Evolutionary conservation across 345 rosid genomes (phyloP).

Genomic region (Linum tenue): DNA sequence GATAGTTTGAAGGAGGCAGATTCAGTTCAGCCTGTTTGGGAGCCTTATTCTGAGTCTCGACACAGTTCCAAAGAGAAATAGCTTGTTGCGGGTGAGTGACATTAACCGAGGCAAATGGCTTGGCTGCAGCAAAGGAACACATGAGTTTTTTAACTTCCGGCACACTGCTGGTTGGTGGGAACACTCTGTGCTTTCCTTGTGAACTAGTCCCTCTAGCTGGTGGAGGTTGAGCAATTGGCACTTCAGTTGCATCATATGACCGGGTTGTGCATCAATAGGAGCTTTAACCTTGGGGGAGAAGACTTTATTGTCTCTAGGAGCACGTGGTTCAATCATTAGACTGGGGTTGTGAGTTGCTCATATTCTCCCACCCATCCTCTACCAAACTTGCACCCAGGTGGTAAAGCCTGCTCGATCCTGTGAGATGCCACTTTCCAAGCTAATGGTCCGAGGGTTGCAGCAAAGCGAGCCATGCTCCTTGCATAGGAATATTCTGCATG

Average conservation of each 20-base stretch:
- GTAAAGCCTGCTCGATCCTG: conserved; percentile 64
- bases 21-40: conserved; percentile 66
- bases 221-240: conserved; percentile 8
- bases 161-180: conserved; percentile 27
- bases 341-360: conserved; percentile 80
- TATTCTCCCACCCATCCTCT: conserved; percentile 91
- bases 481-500: conserved; percentile 62
- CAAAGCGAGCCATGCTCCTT: conserved; percentile 77
- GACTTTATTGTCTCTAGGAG: conserved; percentile 29
- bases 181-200: conserved; percentile 32
- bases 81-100: conserved; percentile 31
- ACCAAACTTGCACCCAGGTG: conserved; percentile 62
- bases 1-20: conserved; percentile 51
- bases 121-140: conserved; percentile 27
- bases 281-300: conserved; percentile 27
- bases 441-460: conserved; percentile 73
- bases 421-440: conserved; percentile 82
- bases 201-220: conserved; percentile 17
- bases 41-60: conserved; percentile 42
- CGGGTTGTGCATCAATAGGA: conserved; percentile 25
- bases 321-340: conserved; percentile 44
- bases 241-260: conserved; percentile 20
- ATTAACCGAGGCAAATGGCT: conserved; percentile 17
- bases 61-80: conserved; percentile 18
- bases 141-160: conserved; percentile 32